These are phyloP conservation scores for Chloris gayana DNA, from an alignment of 176 grass and related monocot genomes.

Conservation along the genomic window DNA sequence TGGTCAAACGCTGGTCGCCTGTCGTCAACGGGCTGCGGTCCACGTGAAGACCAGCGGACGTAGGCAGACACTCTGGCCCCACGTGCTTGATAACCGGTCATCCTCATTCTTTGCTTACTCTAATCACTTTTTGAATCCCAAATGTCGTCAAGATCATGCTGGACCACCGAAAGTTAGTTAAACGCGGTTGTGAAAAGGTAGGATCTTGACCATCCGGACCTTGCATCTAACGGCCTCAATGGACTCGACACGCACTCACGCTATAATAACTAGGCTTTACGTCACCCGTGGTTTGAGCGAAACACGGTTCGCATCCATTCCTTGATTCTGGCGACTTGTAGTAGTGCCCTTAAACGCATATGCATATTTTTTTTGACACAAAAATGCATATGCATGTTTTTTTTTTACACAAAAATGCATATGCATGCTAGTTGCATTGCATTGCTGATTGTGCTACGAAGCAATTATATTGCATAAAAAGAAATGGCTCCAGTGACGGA, in stretches of 20 bases:
- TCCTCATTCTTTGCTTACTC: background rate
- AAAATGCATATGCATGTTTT: no score
- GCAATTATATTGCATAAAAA: no score
- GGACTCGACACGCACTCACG: no score
- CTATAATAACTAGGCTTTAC: background rate
- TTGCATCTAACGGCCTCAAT: constrained; percentile 12
- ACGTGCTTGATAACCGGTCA: constrained; percentile 8
- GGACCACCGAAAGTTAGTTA: constrained; percentile 28
- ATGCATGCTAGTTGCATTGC: no score
- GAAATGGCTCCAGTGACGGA: no score
- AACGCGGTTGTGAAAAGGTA: background rate
- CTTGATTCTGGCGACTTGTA: no score
- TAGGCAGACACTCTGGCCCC: background rate
- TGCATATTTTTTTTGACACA: no score
- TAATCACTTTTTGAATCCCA: background rate
- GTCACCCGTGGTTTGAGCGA: background rate
- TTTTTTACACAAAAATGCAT: no score
- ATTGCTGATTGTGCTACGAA: no score
- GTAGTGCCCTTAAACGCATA: no score
- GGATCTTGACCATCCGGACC: constrained; percentile 1
- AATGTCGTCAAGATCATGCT: background rate
- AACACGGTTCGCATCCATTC: no score
- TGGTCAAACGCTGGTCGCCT: background rate
- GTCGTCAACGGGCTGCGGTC: constrained; percentile 5
- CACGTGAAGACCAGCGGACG: constrained; percentile 10